Conservation (phyloP, 164 flowering plant species). For the Berberis thunbergii region DNA sequence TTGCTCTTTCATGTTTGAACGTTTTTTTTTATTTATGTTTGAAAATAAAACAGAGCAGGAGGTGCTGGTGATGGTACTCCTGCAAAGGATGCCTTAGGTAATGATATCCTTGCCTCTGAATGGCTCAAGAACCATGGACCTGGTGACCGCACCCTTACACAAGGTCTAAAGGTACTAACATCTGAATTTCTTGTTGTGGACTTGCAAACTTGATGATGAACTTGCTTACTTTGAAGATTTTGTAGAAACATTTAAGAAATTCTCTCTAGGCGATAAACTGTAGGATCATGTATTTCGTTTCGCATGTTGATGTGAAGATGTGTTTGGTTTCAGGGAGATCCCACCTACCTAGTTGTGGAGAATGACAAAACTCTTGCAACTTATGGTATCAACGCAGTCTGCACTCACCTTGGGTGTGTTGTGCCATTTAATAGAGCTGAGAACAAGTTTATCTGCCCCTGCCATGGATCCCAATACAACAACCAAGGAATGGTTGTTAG, state of each 20-base stretch:
- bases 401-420: conserved; percentile 96
- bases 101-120: conserved; percentile 58
- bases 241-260: background rate
- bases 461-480: conserved; percentile 97
- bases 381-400: conserved; percentile 86
- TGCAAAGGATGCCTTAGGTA: conserved; percentile 89
- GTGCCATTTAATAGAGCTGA: conserved; percentile 79
- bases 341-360: conserved; percentile 91
- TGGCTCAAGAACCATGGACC: conserved; percentile 90
- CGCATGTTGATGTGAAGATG: background rate
- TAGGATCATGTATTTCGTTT: background rate
- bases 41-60: conserved; percentile 32
- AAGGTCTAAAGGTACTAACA: conserved; percentile 67
- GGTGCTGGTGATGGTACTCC: conserved; percentile 49
- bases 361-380: conserved; percentile 73
- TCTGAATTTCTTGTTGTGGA: background rate
- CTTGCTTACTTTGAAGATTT: background rate
- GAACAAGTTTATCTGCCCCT: conserved; percentile 87
- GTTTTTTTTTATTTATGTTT: background rate
- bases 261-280: background rate
- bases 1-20: background rate
- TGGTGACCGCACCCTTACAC: conserved; percentile 80
- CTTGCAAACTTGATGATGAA: background rate
- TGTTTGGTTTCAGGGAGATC: conserved; percentile 63
- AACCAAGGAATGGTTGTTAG: conserved; percentile 81